These are phyloP conservation scores for Aspergillus sp. DNA, from an alignment of 2,329 filamentous ascomycete species.

Conservation along the genomic window DNA sequence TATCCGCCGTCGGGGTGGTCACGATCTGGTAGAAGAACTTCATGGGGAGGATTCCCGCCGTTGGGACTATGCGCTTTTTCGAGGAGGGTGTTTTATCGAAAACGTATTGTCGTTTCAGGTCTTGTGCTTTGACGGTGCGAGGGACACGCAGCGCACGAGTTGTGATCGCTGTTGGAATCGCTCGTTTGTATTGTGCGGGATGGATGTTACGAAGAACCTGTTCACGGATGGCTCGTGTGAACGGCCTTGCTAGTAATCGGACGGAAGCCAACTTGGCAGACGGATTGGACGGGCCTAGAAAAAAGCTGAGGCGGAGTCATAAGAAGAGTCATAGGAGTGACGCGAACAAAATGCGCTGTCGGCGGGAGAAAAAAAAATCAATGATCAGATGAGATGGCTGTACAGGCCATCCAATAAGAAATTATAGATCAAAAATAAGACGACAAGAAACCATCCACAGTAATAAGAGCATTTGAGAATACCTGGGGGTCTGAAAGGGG, in stretches of 20 bases:
- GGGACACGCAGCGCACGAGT: too few species aligned
- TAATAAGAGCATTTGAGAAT: background rate
- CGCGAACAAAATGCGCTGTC: background rate
- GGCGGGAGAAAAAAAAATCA: background rate
- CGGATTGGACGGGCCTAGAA: background rate
- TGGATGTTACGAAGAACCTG: conserved; percentile 11
- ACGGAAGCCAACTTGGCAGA: conserved; percentile 39
- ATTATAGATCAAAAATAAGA: background rate
- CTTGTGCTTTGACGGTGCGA: background rate
- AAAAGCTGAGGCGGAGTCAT: background rate
- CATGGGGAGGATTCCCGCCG: conserved; percentile 54
- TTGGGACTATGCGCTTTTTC: background rate
- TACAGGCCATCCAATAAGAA: background rate
- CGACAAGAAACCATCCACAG: background rate
- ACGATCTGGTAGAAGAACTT: conserved; percentile 71
- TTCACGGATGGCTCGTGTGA: conserved; percentile 28
- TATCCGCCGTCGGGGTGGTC: conserved; percentile 83
- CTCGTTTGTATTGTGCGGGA: background rate
- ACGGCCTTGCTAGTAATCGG: conserved; percentile 28
- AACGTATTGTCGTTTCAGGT: background rate
- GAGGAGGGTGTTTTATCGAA: background rate
- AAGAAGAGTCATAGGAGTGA: conserved; percentile 4
- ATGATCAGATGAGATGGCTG: background rate
- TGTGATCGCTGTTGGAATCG: too few species aligned
- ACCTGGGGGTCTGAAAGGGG: background rate